Base-by-base conservation (phyloP, 768 basidiomycete species). In the Mycena floridula region DNA sequence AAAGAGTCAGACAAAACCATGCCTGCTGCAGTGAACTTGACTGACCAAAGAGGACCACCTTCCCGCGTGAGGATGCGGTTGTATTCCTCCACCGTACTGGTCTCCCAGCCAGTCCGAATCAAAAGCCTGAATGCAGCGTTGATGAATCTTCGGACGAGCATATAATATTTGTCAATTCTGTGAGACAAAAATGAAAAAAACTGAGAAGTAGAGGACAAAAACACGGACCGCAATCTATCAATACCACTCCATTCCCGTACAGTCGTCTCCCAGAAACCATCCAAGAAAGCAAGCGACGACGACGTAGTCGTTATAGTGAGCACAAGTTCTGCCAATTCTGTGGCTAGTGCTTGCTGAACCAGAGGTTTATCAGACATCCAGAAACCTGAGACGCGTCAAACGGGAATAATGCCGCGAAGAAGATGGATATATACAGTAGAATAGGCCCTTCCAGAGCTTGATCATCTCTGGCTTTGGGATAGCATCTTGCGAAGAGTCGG, bases 301-400 rank as follows among this genome's bases (percentile, higher is more conserved):
- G 69, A 47, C 2, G 72, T 65, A 46, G 72, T 65, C 22, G 76
- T 67, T 36, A 94, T 89, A 8, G 70, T 75, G 39, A 97, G 66
- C 5, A 93, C 56, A 28, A 97, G 69, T 51, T 90, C 82, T 15
- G 95, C 87, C 28, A 99, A 66, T 54, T 93, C 89, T 13, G 75
- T 70, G 0, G 95, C 91, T 13, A 99, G 75, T 12, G 82, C 84
- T 60, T 98, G 95, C 60, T 98, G 95, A 7, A 97, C 88, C 7
- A 94, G 75, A 4, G 94, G 94, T 59, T 98, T 99, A 66, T 99
- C 95, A 8, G 94, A 97, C 93, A 97, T 97, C 94, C 95, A 99
- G 66, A 93, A 98, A 60, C 95, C 94, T 96, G 46, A 27, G n/a
- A n/a, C n/a, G n/a, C n/a, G n/a, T 12, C 6, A 54, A 46, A 51